A percentile compares a stretch with the other conserved stretches of the same genome.
phyloP scores from a whole-genome alignment of 805 yeast genomes.

The Ogataea thermomethanolica region DNA sequence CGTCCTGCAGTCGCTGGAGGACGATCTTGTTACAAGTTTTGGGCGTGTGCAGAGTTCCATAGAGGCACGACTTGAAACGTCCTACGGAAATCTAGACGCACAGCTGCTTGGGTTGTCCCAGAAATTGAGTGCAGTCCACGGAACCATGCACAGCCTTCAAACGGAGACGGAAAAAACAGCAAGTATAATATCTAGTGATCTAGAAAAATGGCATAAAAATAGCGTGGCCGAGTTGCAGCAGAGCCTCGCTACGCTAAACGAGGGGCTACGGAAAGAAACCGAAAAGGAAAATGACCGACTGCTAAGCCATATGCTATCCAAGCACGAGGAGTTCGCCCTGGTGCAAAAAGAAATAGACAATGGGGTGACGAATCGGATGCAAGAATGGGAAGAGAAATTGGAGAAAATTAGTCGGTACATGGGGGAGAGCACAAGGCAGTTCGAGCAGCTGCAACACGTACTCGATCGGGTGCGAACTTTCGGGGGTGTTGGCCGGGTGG shows the following conservation, averaged over 20 bases:
- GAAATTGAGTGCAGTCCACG: neutral
- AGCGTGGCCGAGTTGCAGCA: slow-evolving; percentile 1
- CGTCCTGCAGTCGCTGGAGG: slow-evolving; percentile 4
- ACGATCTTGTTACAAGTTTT: too few relatives aligned
- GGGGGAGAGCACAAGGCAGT: slow-evolving; percentile 6
- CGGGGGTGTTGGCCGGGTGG: slow-evolving; percentile 1
- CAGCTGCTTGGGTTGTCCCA: slow-evolving; percentile 1
- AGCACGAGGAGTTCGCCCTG: slow-evolving; percentile 6
- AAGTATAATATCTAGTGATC: neutral
- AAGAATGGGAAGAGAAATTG: slow-evolving; percentile 7
- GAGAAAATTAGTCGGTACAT: slow-evolving; percentile 5
- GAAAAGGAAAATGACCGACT: slow-evolving; percentile 2
- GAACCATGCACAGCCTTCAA: neutral
- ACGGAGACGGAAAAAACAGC: neutral
- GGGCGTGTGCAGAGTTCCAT: too few relatives aligned
- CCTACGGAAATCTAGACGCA: slow-evolving; percentile 1
- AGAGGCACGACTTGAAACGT: neutral
- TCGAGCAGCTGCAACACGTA: slow-evolving; percentile 6
- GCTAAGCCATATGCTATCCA: slow-evolving; percentile 1
- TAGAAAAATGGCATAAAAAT: slow-evolving; percentile 2
- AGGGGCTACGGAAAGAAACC: slow-evolving; percentile 1
- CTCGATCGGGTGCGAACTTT: slow-evolving; percentile 4
- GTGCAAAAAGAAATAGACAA: slow-evolving; percentile 1
- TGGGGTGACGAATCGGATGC: neutral
- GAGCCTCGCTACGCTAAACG: slow-evolving; percentile 3